Evolutionary conservation across 371 early-diverging fungal species (phyloP).

Genomic region (Smittium culicis): DNA sequence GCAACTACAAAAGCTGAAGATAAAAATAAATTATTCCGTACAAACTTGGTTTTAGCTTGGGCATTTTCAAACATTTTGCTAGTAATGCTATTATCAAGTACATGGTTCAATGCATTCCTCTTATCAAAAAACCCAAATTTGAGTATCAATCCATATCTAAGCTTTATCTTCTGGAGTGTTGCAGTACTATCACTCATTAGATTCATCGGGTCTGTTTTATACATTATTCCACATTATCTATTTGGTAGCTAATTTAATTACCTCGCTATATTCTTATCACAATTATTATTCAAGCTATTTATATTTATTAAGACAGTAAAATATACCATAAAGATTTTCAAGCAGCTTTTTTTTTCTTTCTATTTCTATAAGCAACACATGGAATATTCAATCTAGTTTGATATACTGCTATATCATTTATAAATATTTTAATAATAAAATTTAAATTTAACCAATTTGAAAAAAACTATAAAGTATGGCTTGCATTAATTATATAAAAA

Average conservation of each 20-base stretch:
- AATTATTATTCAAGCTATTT: too few species aligned
- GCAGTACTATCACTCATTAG: conserved; percentile 54
- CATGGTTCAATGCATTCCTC: conserved; percentile 26
- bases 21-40: conserved; percentile 71
- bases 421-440: too few species aligned
- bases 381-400: too few species aligned
- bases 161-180: conserved; percentile 73
- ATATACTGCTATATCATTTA: too few species aligned
- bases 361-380: too few species aligned
- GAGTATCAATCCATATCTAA: conserved; percentile 55
- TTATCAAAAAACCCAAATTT: conserved; percentile 12
- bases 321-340: too few species aligned
- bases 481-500: too few species aligned
- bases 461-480: too few species aligned
- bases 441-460: too few species aligned
- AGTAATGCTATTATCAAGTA: conserved; percentile 42
- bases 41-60: conserved; percentile 69
- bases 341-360: too few species aligned
- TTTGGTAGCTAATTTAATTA: conserved; percentile 12
- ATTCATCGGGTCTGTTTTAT: conserved; percentile 53
- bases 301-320: too few species aligned
- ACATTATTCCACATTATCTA: conserved; percentile 37
- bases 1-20: conserved; percentile 72
- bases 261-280: too few species aligned
- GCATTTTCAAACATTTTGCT: conserved; percentile 61